Conservation (phyloP, 1,284 basidiomycete genomes). For the Malassezia equina region DNA sequence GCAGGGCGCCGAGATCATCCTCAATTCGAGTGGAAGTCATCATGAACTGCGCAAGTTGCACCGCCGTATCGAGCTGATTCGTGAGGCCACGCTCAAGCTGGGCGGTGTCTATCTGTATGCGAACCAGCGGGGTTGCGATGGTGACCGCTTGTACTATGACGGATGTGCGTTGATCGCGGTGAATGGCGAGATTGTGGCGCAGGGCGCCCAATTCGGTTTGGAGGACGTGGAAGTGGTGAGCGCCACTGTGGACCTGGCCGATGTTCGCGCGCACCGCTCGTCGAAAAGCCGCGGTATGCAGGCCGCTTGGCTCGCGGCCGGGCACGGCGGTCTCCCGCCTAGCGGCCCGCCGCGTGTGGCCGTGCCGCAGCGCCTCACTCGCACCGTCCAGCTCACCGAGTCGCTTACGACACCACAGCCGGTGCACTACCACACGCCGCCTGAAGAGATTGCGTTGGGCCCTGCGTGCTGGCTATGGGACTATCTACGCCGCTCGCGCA, state of each 20-base stretch:
- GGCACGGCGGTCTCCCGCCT: background rate
- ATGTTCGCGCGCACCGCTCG: slow-evolving; percentile 76
- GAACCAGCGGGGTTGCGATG: slow-evolving; percentile 98
- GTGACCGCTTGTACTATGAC: slow-evolving; percentile 93
- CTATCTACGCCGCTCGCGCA: slow-evolving; percentile 82
- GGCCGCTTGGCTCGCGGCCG: slow-evolving; percentile 54
- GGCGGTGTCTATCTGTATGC: slow-evolving; percentile 95
- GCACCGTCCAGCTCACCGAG: slow-evolving; percentile 17
- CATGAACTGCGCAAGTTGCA: slow-evolving; percentile 92
- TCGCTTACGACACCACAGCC: background rate
- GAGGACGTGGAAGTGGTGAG: slow-evolving; percentile 89
- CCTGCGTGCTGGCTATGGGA: slow-evolving; percentile 99
- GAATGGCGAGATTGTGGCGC: slow-evolving; percentile 83
- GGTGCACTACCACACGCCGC: slow-evolving; percentile 52
- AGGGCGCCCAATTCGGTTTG: slow-evolving; percentile 91
- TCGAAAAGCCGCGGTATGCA: slow-evolving; percentile 73
- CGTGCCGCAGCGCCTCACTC: slow-evolving; percentile 50
- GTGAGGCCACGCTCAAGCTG: slow-evolving; percentile 91
- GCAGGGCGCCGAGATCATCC: slow-evolving; percentile 96
- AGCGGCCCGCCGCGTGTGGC: slow-evolving; percentile 58
- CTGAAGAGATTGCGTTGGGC: slow-evolving; percentile 96
- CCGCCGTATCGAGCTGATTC: slow-evolving; percentile 82
- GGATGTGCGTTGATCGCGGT: slow-evolving; percentile 90
- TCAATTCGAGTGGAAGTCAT: slow-evolving; percentile 92
- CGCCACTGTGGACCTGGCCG: slow-evolving; percentile 88